phyloP scores from a whole-genome alignment of 768 basidiomycete species.

The Plicaturopsis crispa region DNA sequence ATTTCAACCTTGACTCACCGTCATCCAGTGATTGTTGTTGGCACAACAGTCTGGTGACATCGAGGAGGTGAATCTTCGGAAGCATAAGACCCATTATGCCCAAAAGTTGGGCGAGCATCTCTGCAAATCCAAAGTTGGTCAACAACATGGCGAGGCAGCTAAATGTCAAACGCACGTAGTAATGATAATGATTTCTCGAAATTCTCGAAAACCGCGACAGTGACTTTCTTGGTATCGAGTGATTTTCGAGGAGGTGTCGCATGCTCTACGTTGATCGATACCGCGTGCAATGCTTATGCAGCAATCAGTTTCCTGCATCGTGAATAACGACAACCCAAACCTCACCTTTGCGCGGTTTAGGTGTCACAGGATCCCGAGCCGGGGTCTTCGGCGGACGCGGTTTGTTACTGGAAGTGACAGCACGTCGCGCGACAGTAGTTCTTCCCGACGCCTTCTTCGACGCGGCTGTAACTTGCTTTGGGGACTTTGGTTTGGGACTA shows the following conservation, averaged over 20 bases:
- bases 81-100: slow-evolving; percentile 63
- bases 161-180: slow-evolving; percentile 43
- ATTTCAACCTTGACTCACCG: slow-evolving; percentile 43
- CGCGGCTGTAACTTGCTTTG: no score
- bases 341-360: slow-evolving; percentile 32
- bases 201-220: slow-evolving; percentile 12
- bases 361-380: slow-evolving; percentile 31
- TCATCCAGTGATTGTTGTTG: slow-evolving; percentile 40
- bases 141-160: not conserved
- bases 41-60: slow-evolving; percentile 53
- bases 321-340: slow-evolving; percentile 1
- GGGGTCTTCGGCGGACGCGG: no score
- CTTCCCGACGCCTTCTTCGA: slow-evolving; percentile 12
- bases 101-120: slow-evolving; percentile 51
- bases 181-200: slow-evolving; percentile 32
- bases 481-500: no score
- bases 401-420: no score
- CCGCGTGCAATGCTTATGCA: slow-evolving; percentile 6
- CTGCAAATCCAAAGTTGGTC: slow-evolving; percentile 23
- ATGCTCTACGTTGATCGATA: slow-evolving; percentile 13
- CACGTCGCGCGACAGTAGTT: slow-evolving; percentile 7
- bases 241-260: slow-evolving; percentile 5
- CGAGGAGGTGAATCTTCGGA: slow-evolving; percentile 60
- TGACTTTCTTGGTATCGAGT: slow-evolving; percentile 5
- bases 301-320: slow-evolving; percentile 5